Conservation (phyloP, 768 basidiomycete species). For the Clathrus columnatus region DNA sequence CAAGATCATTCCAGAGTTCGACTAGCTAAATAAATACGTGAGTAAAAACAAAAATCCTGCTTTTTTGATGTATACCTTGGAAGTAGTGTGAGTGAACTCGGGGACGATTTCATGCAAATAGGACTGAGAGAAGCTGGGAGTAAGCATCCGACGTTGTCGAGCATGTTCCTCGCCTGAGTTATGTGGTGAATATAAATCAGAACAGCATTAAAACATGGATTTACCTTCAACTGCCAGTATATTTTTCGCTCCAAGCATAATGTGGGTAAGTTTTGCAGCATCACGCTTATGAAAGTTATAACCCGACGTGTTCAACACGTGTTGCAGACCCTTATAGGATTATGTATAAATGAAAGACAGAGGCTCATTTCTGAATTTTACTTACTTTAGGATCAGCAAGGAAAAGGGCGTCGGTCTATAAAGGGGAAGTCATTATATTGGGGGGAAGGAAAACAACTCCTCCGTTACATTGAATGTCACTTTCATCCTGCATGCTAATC, state of each 20-base stretch:
- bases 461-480: background rate
- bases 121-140: constrained; percentile 20
- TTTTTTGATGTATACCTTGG: constrained; percentile 6
- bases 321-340: constrained; percentile 7
- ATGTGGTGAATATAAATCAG: too few species aligned
- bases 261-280: background rate
- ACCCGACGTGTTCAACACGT: constrained; percentile 20
- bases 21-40: background rate
- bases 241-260: constrained; percentile 10
- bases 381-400: constrained; percentile 3
- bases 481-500: constrained; percentile 2
- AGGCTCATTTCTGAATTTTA: too few species aligned
- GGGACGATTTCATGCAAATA: constrained; percentile 20
- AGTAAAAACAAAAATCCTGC: background rate
- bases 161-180: constrained; percentile 17
- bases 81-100: constrained; percentile 18
- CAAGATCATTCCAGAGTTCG: background rate
- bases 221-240: background rate
- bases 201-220: too few species aligned
- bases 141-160: constrained; percentile 24
- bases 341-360: too few species aligned
- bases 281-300: constrained; percentile 20
- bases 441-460: background rate
- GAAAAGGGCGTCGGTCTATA: background rate
- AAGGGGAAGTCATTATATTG: background rate